These are phyloP conservation scores for Suaeda aralocaspica DNA, from an alignment of 148 eudicot species.

Conservation along the genomic window DNA sequence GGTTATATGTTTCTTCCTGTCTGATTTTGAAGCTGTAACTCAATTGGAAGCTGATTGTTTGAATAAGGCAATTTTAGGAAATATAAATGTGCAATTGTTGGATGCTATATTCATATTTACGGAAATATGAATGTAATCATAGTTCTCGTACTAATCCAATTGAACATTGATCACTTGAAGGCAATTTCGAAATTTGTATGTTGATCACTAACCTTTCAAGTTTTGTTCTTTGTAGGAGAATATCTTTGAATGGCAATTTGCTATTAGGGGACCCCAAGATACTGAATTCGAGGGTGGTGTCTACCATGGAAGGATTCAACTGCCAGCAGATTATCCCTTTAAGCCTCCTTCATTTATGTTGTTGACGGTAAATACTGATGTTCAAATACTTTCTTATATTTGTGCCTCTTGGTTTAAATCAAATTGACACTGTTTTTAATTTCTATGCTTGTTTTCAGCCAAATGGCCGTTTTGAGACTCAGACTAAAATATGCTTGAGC, in stretches of 20 bases:
- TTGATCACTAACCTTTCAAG: conserved; percentile 7
- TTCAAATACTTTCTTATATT: not conserved
- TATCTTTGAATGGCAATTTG: conserved; percentile 98
- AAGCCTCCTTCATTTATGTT: conserved; percentile 96
- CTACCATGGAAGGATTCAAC: conserved; percentile 90
- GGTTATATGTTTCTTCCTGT: not conserved
- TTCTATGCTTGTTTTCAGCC: conserved; percentile 49
- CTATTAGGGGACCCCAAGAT: conserved; percentile 84
- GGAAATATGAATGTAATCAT: no score
- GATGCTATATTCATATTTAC: no score
- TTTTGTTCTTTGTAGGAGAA: conserved; percentile 55
- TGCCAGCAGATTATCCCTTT: conserved; percentile 92
- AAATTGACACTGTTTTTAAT: not conserved
- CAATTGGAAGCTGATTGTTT: no score
- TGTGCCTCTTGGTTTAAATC: not conserved
- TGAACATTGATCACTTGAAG: not conserved
- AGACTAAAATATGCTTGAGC: conserved; percentile 94
- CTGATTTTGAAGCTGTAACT: not conserved
- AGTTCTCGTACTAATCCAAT: no score
- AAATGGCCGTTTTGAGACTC: conserved; percentile 97
- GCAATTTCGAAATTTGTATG: not conserved
- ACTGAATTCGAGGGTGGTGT: conserved; percentile 97
- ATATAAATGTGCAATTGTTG: no score
- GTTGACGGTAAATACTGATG: conserved; percentile 58
- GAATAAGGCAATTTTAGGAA: no score